These are phyloP conservation scores for Calcarisporium arbuscula DNA, from an alignment of 2,329 filamentous ascomycete species.

Conservation along the genomic window DNA sequence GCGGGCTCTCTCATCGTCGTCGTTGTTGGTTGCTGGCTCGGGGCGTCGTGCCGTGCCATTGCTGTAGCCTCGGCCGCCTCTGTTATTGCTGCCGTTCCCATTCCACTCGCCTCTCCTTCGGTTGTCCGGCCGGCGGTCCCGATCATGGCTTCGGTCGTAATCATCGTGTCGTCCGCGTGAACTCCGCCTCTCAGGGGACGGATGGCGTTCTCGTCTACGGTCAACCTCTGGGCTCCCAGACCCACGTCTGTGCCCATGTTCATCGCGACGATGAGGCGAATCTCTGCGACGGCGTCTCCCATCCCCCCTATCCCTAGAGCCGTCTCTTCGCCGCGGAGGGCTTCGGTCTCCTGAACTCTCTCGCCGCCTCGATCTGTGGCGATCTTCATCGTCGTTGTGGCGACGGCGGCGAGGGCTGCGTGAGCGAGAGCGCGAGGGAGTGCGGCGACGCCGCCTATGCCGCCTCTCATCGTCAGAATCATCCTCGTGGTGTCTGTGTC, in stretches of 20 bases:
- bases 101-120: slow-evolving; percentile 6
- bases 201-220: slow-evolving; percentile 20
- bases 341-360: slow-evolving; percentile 7
- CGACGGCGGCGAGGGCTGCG: slow-evolving; percentile 31
- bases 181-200: slow-evolving; percentile 4
- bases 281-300: slow-evolving; percentile 10
- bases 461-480: slow-evolving; percentile 33
- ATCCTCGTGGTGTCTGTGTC: slow-evolving; percentile 37
- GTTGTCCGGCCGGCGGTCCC: slow-evolving; percentile 2
- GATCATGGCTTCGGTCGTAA: slow-evolving; percentile 13
- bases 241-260: too few relatives aligned
- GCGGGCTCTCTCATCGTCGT: slow-evolving; percentile 53
- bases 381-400: slow-evolving; percentile 17
- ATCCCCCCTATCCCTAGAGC: slow-evolving; percentile 14
- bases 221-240: too few relatives aligned
- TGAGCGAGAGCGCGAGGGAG: slow-evolving; percentile 41
- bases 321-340: slow-evolving; percentile 12
- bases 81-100: slow-evolving; percentile 9
- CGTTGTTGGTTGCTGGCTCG: slow-evolving; percentile 19
- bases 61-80: slow-evolving; percentile 13
- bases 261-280: slow-evolving; percentile 17
- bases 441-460: slow-evolving; percentile 31
- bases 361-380: slow-evolving; percentile 3
- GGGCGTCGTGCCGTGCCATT: slow-evolving; percentile 3
- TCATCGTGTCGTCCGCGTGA: slow-evolving; percentile 9